These are phyloP conservation scores for Boletus fagicola DNA, from an alignment of 768 basidiomycete genomes.

Conservation along the genomic window DNA sequence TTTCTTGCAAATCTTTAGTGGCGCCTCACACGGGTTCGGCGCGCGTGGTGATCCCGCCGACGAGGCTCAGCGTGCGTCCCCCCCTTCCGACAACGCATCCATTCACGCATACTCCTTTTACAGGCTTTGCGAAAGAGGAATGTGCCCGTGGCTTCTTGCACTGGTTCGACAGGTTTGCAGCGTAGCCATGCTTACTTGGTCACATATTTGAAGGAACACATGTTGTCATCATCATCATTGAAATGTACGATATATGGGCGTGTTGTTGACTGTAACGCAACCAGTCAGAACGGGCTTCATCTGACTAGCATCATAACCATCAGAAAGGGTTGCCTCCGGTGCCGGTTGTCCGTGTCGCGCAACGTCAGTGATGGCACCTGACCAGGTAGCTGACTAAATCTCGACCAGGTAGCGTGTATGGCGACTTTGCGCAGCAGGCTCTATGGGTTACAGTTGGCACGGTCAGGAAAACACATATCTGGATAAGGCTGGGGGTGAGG, in stretches of 20 bases:
- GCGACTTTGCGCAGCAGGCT: too few species aligned
- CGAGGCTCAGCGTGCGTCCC: constrained; percentile 20
- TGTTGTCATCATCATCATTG: not conserved
- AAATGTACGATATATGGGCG: constrained; percentile 12
- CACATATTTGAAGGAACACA: not conserved
- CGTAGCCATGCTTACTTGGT: constrained; percentile 6
- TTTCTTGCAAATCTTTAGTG: constrained; percentile 56
- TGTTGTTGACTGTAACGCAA: not conserved
- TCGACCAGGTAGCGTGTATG: too few species aligned
- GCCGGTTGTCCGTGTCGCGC: not conserved
- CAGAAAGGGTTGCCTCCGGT: not conserved
- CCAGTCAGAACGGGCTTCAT: not conserved
- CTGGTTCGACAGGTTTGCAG: constrained; percentile 52
- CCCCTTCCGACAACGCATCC: not conserved
- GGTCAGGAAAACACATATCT: too few species aligned
- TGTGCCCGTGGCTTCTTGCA: constrained; percentile 47
- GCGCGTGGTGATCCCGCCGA: constrained; percentile 32
- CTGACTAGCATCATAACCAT: not conserved
- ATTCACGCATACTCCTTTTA: not conserved
- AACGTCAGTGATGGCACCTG: not conserved
- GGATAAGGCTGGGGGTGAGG: too few species aligned
- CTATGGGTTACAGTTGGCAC: too few species aligned
- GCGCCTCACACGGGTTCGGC: constrained; percentile 39
- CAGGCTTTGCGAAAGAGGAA: constrained; percentile 63
- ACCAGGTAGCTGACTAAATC: too few species aligned